Evolutionary conservation across 345 rosid species (phyloP), one percentile per base, ranked within the genome.

Genomic region (Theobroma cacao): DNA sequence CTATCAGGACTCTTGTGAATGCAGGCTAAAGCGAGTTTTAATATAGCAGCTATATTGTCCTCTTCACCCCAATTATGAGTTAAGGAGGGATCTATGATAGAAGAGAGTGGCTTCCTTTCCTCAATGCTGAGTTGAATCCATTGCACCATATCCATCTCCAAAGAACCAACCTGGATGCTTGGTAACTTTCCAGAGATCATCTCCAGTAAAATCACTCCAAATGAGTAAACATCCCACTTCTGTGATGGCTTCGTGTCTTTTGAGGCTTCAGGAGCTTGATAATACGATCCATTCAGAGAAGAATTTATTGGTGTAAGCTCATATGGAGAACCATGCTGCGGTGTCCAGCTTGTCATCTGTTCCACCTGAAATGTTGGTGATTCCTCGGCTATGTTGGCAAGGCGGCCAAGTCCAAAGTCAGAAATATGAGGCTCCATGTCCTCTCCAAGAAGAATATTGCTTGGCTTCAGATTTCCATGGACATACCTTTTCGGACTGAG

Each of bases 151-250:
- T 90, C 88, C 79, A 89, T 82, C 63, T 89, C 91, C 1, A 72
- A 74, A 34, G 83, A 68, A 50, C 88, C 89, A 15, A 79, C 77
- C 65, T 87, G 87, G 52, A 87, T 56, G 61, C 83, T 74, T 15
- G 98, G 94, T 43, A 81, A 81, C 85, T 89, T 92, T 7, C 97
- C 98, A 0, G 97, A 88, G 67, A 92, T 80, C 85, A 91, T 80
- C 82, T 96, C 99, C 13, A 94, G 90, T 61, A 94, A 70, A 7
- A 91, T 85, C 84, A 94, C 87, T 72, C 99, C 98, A n/a, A 81
- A 96, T 12, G 98, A 92, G 88, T 92, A 91, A 48, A 96, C 86
- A 80, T 96, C 99, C 97, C 99, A 92, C 80, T 94, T 96, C 85
- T 96, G 98, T 20, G 99, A 91, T 69, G 98, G 97, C 87, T 90